phyloP scores from a whole-genome alignment of 805 yeast genomes.

The Metschnikowia picachoensis region DNA sequence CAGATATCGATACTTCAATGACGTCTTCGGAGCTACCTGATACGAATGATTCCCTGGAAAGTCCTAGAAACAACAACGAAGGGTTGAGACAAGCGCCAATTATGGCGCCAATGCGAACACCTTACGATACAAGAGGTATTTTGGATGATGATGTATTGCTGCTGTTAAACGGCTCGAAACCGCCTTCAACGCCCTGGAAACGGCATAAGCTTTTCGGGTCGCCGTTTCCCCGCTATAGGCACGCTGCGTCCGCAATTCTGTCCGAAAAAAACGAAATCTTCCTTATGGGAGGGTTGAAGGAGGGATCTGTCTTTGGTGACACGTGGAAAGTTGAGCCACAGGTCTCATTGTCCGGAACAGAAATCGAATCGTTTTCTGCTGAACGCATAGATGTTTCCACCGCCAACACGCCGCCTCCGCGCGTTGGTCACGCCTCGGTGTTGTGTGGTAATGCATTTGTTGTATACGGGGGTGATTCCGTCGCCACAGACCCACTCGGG shows the following conservation, averaged over 20 bases:
- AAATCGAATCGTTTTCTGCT: slow-evolving; percentile 27
- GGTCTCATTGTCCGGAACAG: slow-evolving; percentile 20
- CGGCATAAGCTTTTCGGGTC: slow-evolving; percentile 61
- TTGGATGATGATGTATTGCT: background rate
- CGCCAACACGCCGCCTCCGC: slow-evolving; percentile 83
- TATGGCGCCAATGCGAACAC: too few species aligned
- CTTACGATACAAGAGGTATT: background rate
- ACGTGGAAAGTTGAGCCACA: slow-evolving; percentile 80
- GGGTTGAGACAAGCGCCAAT: background rate
- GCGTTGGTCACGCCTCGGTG: slow-evolving; percentile 93
- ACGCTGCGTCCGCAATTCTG: slow-evolving; percentile 65
- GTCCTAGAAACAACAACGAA: background rate
- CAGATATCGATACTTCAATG: slow-evolving; percentile 20
- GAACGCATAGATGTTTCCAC: slow-evolving; percentile 47
- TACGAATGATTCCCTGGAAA: background rate
- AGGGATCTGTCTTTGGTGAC: slow-evolving; percentile 90
- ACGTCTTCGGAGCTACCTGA: slow-evolving; percentile 1
- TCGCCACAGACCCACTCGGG: slow-evolving; percentile 67
- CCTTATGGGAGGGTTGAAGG: slow-evolving; percentile 93
- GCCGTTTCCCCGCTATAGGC: slow-evolving; percentile 94
- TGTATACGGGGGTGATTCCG: slow-evolving; percentile 95
- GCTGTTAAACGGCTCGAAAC: background rate
- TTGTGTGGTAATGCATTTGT: slow-evolving; percentile 93
- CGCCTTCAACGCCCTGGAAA: slow-evolving; percentile 54
- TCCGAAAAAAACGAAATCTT: slow-evolving; percentile 79